Base-by-base conservation (phyloP, 176 grass and related monocot genomes). In the Paspalum vaginatum region DNA sequence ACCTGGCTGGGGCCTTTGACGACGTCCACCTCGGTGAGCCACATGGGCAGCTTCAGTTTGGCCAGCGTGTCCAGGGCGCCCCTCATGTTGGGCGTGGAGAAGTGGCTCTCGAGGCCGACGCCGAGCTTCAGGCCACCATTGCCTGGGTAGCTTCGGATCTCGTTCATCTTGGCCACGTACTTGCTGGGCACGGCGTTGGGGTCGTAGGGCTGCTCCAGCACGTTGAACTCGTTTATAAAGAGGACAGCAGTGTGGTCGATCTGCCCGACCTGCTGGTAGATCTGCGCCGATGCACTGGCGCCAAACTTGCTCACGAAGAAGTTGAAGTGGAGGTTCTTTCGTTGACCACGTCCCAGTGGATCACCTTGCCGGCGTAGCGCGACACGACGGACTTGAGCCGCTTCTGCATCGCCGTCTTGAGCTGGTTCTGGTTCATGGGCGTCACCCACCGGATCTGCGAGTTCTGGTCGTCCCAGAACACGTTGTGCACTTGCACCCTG, bases 21-120 rank as follows among this genome's bases (percentile, higher is more conserved):
- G 0, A 91, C 88, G 14, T 98, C 95, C 9, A 95, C 86, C 81
- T 98, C 95, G 9, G 95, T 98, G 44, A 98, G 90, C 95, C 95
- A 98, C 75, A 98, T 95, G 26, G 95, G 88, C 7, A 91, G 13
- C 25, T 87, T 87, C 0, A 88, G 74, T 55, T 65, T 74, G 4
- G 90, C 92, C 11, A 98, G 85, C 26, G 71, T 91, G 83, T 98
- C 92, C 13, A 98, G 50, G 51, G 90, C 18, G 17, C 81, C 61
- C 83, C 90, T 87, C 86, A 93, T 73, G 83, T 98, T 85, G 2
- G 95, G 95, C 9, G 25, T 74, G 37, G 20, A 13, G 82, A 98
- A 98, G 87, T 98, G 95, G 42, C 87, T 78, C 78, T 98, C 90
- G 1, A 98, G 85, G 2, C 95, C 92, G 21, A 98, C 86, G 24